These are phyloP conservation scores for Cruciata laevipes DNA, from an alignment of 257 asterid species.

Conservation along the genomic window DNA sequence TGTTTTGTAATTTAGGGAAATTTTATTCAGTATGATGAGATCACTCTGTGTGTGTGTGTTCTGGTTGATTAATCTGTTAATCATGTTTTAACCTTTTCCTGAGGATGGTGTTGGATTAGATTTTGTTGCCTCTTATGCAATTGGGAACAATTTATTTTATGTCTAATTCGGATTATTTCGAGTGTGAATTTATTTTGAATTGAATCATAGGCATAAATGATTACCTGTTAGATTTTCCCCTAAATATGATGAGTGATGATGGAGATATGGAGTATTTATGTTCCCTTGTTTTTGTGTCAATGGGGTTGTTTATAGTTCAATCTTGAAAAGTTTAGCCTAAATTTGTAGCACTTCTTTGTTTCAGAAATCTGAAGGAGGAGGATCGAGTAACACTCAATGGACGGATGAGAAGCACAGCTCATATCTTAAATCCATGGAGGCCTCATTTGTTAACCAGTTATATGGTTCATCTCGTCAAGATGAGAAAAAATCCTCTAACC, in stretches of 20 bases:
- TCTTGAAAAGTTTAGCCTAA: background rate
- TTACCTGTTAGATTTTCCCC: background rate
- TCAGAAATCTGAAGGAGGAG: constrained; percentile 29
- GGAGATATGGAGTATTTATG: background rate
- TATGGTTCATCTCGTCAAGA: constrained; percentile 31
- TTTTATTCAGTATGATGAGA: background rate
- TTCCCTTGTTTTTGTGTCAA: background rate
- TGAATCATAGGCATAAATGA: background rate
- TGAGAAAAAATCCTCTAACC: constrained; percentile 26
- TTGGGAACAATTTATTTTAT: background rate
- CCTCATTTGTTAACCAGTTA: constrained; percentile 56
- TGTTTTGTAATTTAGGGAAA: no score
- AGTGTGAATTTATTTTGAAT: background rate
- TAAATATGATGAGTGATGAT: background rate
- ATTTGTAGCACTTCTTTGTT: background rate
- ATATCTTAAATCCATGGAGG: constrained; percentile 63
- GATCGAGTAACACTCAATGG: constrained; percentile 38
- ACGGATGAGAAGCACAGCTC: constrained; percentile 59
- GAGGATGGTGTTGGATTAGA: background rate
- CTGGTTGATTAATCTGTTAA: background rate
- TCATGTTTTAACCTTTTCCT: background rate
- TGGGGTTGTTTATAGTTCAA: background rate
- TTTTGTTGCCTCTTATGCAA: background rate
- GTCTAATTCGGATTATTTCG: background rate
- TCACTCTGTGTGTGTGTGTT: background rate